These are phyloP conservation scores for Didymosphaeria variabile DNA, from an alignment of 2,329 filamentous ascomycete genomes.

Conservation along the genomic window DNA sequence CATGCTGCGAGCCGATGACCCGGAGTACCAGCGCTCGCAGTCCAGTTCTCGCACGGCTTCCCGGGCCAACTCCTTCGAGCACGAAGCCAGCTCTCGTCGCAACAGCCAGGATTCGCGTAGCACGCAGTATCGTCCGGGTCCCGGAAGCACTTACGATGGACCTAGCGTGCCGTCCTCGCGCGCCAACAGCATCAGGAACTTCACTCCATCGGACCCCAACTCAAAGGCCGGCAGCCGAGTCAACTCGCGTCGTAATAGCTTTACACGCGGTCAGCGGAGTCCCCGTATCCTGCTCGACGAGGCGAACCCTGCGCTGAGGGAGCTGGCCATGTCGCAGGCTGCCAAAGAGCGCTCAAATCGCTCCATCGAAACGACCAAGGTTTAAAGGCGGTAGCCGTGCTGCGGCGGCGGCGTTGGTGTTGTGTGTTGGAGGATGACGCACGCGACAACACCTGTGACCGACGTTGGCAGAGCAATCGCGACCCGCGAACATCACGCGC, in stretches of 20 bases:
- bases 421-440: neutral
- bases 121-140: constrained; percentile 35
- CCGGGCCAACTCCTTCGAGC: constrained; percentile 34
- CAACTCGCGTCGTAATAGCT: constrained; percentile 38
- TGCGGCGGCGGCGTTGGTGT: neutral
- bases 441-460: neutral
- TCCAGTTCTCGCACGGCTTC: constrained; percentile 26
- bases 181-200: constrained; percentile 38
- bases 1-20: constrained; percentile 51
- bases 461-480: constrained; percentile 8
- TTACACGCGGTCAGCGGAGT: constrained; percentile 32
- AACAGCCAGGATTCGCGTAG: constrained; percentile 43
- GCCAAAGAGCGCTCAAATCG: constrained; percentile 19
- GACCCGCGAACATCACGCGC: neutral
- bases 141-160: constrained; percentile 37
- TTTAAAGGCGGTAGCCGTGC: neutral
- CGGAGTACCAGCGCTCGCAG: constrained; percentile 37
- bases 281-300: constrained; percentile 42
- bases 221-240: constrained; percentile 33
- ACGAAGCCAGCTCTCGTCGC: constrained; percentile 21
- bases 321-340: constrained; percentile 40
- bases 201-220: constrained; percentile 29
- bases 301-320: constrained; percentile 36
- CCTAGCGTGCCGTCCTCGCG: constrained; percentile 38
- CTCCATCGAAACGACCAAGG: constrained; percentile 1